Conservation (phyloP, 2,329 filamentous ascomycete genomes). For the Botrytis porri region DNA sequence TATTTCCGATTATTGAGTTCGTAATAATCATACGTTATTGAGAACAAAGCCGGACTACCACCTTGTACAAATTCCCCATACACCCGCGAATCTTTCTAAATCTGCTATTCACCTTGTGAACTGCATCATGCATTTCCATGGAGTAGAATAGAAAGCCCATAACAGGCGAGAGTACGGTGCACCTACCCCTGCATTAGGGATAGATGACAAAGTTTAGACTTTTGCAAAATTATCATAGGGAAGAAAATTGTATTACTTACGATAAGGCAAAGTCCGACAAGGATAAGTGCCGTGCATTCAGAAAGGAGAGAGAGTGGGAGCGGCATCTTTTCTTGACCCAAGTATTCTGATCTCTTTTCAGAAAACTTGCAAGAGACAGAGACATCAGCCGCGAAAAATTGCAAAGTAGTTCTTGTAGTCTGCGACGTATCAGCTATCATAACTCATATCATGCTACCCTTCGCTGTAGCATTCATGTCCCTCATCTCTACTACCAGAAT, state of each 20-base stretch:
- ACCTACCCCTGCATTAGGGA: not conserved
- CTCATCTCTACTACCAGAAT: constrained; percentile 21
- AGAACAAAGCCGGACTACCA: not conserved
- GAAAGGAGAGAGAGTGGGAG: not conserved
- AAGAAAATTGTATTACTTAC: not conserved
- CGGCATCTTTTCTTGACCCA: not conserved
- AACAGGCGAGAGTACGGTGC: not conserved
- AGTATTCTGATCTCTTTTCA: not conserved
- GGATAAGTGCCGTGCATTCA: not conserved
- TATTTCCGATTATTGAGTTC: not conserved
- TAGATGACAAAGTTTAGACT: not conserved
- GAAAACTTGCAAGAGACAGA: not conserved
- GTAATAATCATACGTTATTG: not conserved
- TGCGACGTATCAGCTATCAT: constrained; percentile 18
- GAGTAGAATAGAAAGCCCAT: not conserved
- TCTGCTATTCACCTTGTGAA: not conserved
- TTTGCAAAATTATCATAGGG: not conserved
- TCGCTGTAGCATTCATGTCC: constrained; percentile 19
- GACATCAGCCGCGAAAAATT: not conserved
- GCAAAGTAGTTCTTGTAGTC: constrained; percentile 20
- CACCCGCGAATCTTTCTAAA: not conserved
- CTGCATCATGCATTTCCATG: not conserved
- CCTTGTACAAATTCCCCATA: not conserved
- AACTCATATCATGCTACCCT: constrained; percentile 20
- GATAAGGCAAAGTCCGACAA: not conserved